Evolutionary conservation across 2,329 filamentous ascomycete genomes (phyloP), one percentile per base, ranked within the genome.

Genomic region (Xylaria hypoxylon): DNA sequence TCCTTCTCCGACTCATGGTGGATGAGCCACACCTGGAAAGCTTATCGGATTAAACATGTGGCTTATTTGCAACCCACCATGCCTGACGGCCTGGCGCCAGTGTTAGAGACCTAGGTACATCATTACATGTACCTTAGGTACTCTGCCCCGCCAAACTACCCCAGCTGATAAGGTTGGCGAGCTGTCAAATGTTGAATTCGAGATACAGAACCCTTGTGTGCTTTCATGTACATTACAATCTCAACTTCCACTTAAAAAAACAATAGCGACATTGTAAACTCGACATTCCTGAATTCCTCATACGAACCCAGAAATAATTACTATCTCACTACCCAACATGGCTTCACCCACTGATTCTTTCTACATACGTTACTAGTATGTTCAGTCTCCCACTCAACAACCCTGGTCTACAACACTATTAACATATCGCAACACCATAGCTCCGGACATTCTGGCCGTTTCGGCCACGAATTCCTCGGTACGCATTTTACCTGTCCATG

Each of bases 381-480:
- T 79, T 40, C 59, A 26, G 31, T 19, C 50, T 26, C 22, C 59
- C 33, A 24, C 50, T 19, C 44, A 55, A 47, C 33, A 22, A 40
- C 13, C 40, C 7, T 10, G 6, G 38, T 47, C 24, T 19, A 11
- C 33, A 50, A 19, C 31, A 57, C 38, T 4, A 56, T 68, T 70
- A 26, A 71, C 62, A 56, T 28, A 38, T 38, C n/a, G 42, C 15
- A 38, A 56, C 35, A 44, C 58, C 35, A 42, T 78, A 98, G 95
- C 85, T 98, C 96, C 73, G 96, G 96, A 76, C 96, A 99, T 81
- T 96, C 94, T 80, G 96, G 96, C 77, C 92, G 95, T 71, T 97
- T 98, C 80, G 96, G 96, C 70, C 96, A 99, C 82, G 96, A 99
- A 81, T 99, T 99, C 78, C 85, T 99, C 76, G 96, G 95, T 97